Conservation (phyloP, 768 basidiomycete genomes). For the Trichaptum fuscoviolaceum region DNA sequence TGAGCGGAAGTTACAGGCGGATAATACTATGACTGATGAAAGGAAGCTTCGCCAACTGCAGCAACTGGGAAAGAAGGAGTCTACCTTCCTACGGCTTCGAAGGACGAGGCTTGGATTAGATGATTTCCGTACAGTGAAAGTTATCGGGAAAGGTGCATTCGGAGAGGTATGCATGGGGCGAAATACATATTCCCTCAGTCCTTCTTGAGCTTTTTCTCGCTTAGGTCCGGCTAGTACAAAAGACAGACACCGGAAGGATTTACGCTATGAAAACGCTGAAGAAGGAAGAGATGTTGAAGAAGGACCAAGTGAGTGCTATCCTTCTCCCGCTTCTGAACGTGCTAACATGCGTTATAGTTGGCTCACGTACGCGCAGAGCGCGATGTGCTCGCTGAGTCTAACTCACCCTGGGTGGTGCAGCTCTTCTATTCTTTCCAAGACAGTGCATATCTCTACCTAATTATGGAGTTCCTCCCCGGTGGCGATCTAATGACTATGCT, state of each 20-base stretch:
- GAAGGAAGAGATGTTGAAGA: conserved; percentile 99
- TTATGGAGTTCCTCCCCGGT: conserved; percentile 99
- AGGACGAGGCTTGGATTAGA: conserved; percentile 87
- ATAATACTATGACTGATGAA: conserved; percentile 70
- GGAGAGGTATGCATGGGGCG: conserved; percentile 65
- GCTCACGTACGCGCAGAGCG: conserved; percentile 98
- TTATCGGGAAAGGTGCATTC: conserved; percentile 98
- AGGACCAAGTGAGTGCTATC: conserved; percentile 73
- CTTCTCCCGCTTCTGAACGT: not conserved
- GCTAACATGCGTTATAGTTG: conserved; percentile 43
- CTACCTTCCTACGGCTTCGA: conserved; percentile 79
- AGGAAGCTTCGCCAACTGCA: conserved; percentile 80
- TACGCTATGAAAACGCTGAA: conserved; percentile 98
- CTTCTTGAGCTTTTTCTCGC: not conserved
- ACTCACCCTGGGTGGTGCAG: conserved; percentile 95
- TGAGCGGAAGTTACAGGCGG: conserved; percentile 71
- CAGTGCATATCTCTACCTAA: conserved; percentile 82
- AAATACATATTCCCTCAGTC: too few species aligned
- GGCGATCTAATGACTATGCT: conserved; percentile 99
- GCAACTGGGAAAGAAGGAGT: conserved; percentile 83
- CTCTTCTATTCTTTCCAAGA: conserved; percentile 99
- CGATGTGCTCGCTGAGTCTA: conserved; percentile 92
- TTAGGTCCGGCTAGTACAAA: conserved; percentile 91
- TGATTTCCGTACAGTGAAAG: conserved; percentile 95
- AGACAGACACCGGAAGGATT: conserved; percentile 94